Base-by-base conservation (phyloP, 805 yeast genomes). In the Saccharomycopsis sp. region DNA sequence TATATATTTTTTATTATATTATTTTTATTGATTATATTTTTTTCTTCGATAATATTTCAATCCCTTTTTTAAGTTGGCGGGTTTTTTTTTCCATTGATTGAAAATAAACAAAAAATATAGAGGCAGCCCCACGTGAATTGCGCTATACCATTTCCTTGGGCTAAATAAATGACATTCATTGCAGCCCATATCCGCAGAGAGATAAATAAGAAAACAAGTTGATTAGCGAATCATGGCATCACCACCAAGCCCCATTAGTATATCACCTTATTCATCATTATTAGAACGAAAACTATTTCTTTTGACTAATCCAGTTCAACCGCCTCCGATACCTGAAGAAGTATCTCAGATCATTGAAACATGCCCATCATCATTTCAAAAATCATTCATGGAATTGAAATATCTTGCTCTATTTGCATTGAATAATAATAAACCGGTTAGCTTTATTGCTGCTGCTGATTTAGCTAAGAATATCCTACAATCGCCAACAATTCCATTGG, bases 371-470 rank as follows among this genome's bases (percentile, higher is more conserved):
- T 31, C 24, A 4, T 9, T 13, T 21, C 13, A 16, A 3, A 24
- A 21, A 14, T 41, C 13, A 6, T 26, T 36, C 19, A 36, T 20
- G 20, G n/a, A 14, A 7, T 20, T 40, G 22, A 33, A 33, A 17
- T 32, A 40, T 29, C 20, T 40, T 38, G 13, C 31, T 3, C 24
- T 31, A 4, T 11, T 8, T 4, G 43, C 38, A 5, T 13, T 31
- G 19, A 20, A 31, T 14, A 31, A 20, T 31, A 17, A 14, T 31
- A 8, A 20, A 14, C 8, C 9, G 11, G 19, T 7, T 6, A 6
- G 20, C 17, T 41, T 14, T 21, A 50, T 54, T 27, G 21, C 43
- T 4, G 28, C 49, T 2, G 32, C 58, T 4, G 44, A 44, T 2
- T 23, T 52, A 1, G 44, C 56, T 14, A 40, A 31, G n/a, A 16